A percentile compares a stretch with the other conserved stretches of the same genome.
Conservation (phyloP, 108 stramenopile species). For the Pseudonitzschia pungens region DNA sequence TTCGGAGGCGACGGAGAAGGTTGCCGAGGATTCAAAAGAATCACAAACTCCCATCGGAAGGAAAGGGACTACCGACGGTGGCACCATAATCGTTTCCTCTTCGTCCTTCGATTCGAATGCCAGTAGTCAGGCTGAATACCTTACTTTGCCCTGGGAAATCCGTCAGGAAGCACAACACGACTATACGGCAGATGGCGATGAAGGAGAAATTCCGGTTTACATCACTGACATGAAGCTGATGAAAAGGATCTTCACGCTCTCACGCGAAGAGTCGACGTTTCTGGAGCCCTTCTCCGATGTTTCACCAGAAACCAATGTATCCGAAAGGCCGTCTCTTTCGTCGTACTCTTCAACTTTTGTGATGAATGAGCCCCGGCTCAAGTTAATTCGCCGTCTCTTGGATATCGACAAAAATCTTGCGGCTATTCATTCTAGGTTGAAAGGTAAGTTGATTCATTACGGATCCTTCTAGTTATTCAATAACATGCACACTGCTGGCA, state of each 20-base stretch:
- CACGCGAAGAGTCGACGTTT: conserved; percentile 36
- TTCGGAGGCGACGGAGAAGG: not conserved
- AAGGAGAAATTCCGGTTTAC: conserved; percentile 21
- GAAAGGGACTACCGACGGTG: not conserved
- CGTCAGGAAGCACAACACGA: not conserved
- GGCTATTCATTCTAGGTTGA: conserved; percentile 36
- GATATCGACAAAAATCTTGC: conserved; percentile 51
- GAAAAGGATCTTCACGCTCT: conserved; percentile 33
- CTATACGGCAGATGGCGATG: not conserved
- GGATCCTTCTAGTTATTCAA: not conserved
- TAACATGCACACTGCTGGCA: not conserved
- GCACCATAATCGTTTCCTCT: not conserved
- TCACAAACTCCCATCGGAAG: not conserved
- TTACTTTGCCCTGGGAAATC: conserved; percentile 56
- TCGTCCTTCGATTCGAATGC: conserved; percentile 8
- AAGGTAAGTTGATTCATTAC: conserved; percentile 32
- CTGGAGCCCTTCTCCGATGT: conserved; percentile 24
- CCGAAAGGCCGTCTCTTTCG: not conserved
- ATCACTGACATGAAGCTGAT: conserved; percentile 34
- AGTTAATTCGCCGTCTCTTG: conserved; percentile 46
- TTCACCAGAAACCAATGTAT: conserved; percentile 2
- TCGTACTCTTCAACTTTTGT: conserved; percentile 15
- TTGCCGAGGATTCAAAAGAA: not conserved
- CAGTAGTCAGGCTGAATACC: not conserved
- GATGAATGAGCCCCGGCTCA: conserved; percentile 39